Evolutionary conservation across 306 rosid species (phyloP).

Genomic region (Lagenaria siceraria): DNA sequence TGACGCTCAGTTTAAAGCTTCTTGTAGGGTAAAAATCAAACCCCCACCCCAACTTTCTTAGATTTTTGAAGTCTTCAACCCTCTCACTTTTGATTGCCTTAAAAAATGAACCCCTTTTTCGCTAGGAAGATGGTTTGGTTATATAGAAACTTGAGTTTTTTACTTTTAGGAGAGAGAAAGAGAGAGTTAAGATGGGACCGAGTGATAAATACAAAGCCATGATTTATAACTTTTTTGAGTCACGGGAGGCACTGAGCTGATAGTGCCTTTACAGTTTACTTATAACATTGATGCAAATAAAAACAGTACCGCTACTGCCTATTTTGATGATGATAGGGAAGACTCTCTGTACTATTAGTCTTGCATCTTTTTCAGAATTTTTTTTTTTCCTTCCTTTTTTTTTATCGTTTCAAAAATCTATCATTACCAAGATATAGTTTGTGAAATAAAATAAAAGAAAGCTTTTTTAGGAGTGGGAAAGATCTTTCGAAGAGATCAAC

Average conservation of each 20-base stretch:
- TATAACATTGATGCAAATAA: slow-evolving; percentile 5
- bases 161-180: not conserved
- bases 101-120: not conserved
- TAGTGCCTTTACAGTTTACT: slow-evolving; percentile 18
- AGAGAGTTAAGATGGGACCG: slow-evolving; percentile 6
- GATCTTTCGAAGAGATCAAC: not conserved
- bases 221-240: slow-evolving; percentile 29
- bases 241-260: slow-evolving; percentile 58
- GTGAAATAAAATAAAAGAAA: not conserved
- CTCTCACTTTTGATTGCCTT: slow-evolving; percentile 10
- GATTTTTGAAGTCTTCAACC: slow-evolving; percentile 51
- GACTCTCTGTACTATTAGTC: not conserved
- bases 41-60: slow-evolving; percentile 28
- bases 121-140: not conserved
- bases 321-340: slow-evolving; percentile 1
- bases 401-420: not conserved
- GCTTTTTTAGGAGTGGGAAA: not conserved
- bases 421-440: not conserved
- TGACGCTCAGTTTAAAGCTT: not conserved
- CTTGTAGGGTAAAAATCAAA: not conserved
- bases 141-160: not conserved
- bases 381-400: not conserved
- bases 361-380: not conserved
- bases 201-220: slow-evolving; percentile 17
- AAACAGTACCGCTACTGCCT: not conserved